Evolutionary conservation across 306 rosid genomes (phyloP), one percentile per base, ranked within the genome.

Genomic region (Quercus parvula): DNA sequence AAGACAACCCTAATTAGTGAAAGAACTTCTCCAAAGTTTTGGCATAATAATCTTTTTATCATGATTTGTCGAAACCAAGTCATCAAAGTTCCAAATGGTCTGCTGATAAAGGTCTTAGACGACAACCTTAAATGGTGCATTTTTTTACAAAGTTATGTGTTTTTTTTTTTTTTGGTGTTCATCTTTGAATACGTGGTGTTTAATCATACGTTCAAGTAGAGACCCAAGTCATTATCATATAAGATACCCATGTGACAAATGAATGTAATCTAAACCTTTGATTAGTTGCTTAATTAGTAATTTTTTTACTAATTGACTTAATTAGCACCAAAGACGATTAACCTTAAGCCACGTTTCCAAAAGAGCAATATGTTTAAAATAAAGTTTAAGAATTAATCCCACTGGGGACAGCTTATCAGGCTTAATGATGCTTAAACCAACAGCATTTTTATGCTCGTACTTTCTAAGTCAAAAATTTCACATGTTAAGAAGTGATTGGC

Each of bases 1-100:
- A 82, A 41, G 49, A 13, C n/a, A 76, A 11, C 86, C 88, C 46
- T 78, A 33, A 75, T 80, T 82, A 85, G 90, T 88, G 90, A 89
- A 88, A 87, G 86, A 83, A 73, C 79, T 33, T 81, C 79, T 33
- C 79, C 66, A 75, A 80, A 80, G 61, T 49, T 70, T 73, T 25
- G 67, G 74, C 46, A 41, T 41, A 41, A 68, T 18, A 6, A 70
- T 70, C 75, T 77, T 83, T 72, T 66, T 74, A 75, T 79, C 79
- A 69, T 19, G 27, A 79, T 73, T 78, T n/a, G 79, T 75, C 64
- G 41, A 73, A 64, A 56, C 33, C 27, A 67, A 24, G 55, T 19
- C 30, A 64, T 67, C 1, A 72, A 73, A 73, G 71, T 77, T 73
- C 30, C 44, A 77, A 71, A 77, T 85, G 18, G 75, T 83, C 74